phyloP scores from a whole-genome alignment of 768 basidiomycete genomes.

The Naganishia kalamii region DNA sequence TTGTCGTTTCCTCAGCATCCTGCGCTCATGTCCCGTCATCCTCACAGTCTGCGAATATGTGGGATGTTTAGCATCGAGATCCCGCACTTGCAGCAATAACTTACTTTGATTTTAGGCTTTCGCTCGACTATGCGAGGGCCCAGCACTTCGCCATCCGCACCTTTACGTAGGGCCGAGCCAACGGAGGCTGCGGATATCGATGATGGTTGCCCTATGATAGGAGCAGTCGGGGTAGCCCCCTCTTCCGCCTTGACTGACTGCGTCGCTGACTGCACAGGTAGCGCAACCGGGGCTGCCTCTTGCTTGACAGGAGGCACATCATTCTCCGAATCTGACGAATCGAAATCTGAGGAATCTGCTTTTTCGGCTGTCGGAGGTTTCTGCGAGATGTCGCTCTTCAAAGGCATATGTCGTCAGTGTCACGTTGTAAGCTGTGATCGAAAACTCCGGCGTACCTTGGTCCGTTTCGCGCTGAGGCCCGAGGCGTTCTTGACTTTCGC shows the following conservation, averaged over 20 bases:
- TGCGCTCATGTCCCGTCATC: slow-evolving; percentile 20
- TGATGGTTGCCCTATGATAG: neutral
- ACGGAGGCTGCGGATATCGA: neutral
- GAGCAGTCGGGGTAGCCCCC: neutral
- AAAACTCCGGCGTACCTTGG: slow-evolving; percentile 7
- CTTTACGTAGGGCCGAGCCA: slow-evolving; percentile 19
- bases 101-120: slow-evolving; percentile 1
- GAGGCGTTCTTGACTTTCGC: neutral
- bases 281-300: neutral
- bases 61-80: too few relatives aligned
- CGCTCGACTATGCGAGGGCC: slow-evolving; percentile 13
- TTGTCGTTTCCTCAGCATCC: slow-evolving; percentile 21
- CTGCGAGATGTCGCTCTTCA: neutral
- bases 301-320: slow-evolving; percentile 13
- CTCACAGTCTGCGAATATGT: slow-evolving; percentile 1
- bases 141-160: slow-evolving; percentile 15
- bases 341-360: slow-evolving; percentile 30
- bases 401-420: neutral
- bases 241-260: neutral
- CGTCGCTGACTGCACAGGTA: neutral
- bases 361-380: slow-evolving; percentile 17
- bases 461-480: neutral
- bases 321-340: slow-evolving; percentile 35
- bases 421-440: neutral
- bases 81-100: neutral